Evolutionary conservation across 495 filamentous ascomycete genomes (phyloP), one percentile per base, ranked within the genome.

Genomic region (Aspergillus mulundensis): DNA sequence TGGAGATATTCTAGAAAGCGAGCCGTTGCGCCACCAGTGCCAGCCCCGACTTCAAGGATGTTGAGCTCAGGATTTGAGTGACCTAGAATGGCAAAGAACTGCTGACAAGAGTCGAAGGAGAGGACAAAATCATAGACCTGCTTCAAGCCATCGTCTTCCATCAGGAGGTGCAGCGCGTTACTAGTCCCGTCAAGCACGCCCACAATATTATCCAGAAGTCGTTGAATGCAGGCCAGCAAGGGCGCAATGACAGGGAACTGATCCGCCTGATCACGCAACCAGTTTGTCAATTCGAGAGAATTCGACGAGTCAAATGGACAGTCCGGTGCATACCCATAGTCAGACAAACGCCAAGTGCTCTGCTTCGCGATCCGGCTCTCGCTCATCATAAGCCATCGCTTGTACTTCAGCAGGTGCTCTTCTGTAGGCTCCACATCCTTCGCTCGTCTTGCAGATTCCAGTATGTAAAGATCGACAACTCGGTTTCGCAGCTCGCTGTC

Each of bases 11-110:
- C 19, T 16, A 57, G 46, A 11, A 24, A 21, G 3, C 7, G 5
- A 0, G 21, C n/a, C 14, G 54, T 57, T 0, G 25, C 36, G 20
- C 38, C 36, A 0, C 54, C 54, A 18, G 54, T 50, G 3, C 54
- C 46, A 16, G 46, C 57, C 0, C 57, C 51, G 10, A 55, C 45
- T 23, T 59, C 57, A 2, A 59, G 46, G 12, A 59, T 28, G 1
- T 46, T 19, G 12, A 59, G 24, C 15, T 12, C 8, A 1, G 57
- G 52, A 5, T 59, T 50, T 0, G 45, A 12, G 15, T 59, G 51
- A 21, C 57, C 45, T 10, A 55, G 18, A 6, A 34, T 12, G 4
- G 15, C 11, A 3, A 55, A 20, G 28, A 40, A 55, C 16, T 39
- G 10, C 15, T 18, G 2, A 2, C 15, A 55, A 16, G 38, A 7